phyloP scores from a whole-genome alignment of 345 rosid genomes.

The Eucalyptus regnans region DNA sequence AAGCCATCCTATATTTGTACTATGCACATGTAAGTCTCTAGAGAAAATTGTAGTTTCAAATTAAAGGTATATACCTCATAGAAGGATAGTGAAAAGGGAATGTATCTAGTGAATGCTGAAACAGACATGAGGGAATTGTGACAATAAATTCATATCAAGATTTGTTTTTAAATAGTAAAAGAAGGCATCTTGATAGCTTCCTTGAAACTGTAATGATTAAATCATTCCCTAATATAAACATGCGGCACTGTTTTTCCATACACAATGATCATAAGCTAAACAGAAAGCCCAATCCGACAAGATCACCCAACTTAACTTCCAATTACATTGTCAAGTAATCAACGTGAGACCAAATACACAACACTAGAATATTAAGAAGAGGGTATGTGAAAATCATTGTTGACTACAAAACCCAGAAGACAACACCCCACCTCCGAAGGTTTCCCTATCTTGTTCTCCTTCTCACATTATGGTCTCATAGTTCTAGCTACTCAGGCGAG shows the following conservation, averaged over 20 bases:
- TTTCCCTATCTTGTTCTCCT: too few species aligned
- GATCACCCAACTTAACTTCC: not conserved
- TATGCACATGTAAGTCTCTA: not conserved
- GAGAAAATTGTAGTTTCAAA: not conserved
- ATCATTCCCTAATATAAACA: not conserved
- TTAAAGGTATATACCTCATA: slow-evolving; percentile 19
- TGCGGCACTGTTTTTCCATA: not conserved
- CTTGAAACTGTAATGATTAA: slow-evolving; percentile 46
- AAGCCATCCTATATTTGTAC: not conserved
- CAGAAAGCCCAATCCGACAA: not conserved
- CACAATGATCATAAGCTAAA: not conserved
- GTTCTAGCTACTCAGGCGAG: too few species aligned
- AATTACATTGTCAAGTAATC: too few species aligned
- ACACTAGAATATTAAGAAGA: too few species aligned
- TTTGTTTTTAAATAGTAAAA: slow-evolving; percentile 48
- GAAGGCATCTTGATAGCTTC: slow-evolving; percentile 77
- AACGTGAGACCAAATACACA: too few species aligned
- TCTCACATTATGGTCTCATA: too few species aligned
- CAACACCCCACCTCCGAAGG: too few species aligned
- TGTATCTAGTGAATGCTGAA: too few species aligned
- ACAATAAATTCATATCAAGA: not conserved
- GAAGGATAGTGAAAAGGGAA: too few species aligned
- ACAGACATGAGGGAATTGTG: too few species aligned
- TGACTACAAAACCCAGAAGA: too few species aligned
- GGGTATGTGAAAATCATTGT: not conserved